phyloP scores from a whole-genome alignment of 306 rosid species.

The Canavalia ensiformis region DNA sequence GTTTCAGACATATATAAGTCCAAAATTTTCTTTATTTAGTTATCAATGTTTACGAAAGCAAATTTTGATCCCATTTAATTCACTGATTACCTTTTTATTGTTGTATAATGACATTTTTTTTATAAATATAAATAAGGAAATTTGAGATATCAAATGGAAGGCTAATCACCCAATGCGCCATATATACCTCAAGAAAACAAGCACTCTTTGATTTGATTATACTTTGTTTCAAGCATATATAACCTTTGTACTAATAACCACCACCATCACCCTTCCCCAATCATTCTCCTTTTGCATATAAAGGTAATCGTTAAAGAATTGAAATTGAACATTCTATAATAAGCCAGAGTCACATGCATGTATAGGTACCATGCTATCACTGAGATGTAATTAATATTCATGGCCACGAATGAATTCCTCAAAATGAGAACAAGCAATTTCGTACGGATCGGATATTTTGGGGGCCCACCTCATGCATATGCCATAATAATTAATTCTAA shows the following conservation, averaged over 20 bases:
- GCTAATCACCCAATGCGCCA: background rate
- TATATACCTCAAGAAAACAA: background rate
- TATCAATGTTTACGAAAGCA: background rate
- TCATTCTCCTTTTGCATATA: background rate
- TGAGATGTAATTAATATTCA: conserved; percentile 18
- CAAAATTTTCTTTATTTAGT: background rate
- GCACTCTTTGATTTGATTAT: background rate
- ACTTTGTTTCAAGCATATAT: no score
- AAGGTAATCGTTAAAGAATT: background rate
- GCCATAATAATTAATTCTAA: conserved; percentile 9
- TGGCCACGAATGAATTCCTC: conserved; percentile 33
- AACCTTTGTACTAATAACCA: no score
- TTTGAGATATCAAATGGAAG: background rate
- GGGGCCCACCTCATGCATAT: conserved; percentile 45
- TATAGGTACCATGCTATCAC: background rate
- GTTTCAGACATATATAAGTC: background rate
- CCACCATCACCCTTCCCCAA: no score
- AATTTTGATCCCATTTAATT: background rate
- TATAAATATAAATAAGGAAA: background rate
- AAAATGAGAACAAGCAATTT: background rate
- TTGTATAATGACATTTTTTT: background rate
- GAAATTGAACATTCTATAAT: conserved; percentile 3
- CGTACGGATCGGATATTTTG: background rate
- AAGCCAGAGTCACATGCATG: background rate
- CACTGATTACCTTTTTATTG: background rate